Base-by-base conservation (phyloP, 2,329 filamentous ascomycete genomes). In the Truncatella angustata region DNA sequence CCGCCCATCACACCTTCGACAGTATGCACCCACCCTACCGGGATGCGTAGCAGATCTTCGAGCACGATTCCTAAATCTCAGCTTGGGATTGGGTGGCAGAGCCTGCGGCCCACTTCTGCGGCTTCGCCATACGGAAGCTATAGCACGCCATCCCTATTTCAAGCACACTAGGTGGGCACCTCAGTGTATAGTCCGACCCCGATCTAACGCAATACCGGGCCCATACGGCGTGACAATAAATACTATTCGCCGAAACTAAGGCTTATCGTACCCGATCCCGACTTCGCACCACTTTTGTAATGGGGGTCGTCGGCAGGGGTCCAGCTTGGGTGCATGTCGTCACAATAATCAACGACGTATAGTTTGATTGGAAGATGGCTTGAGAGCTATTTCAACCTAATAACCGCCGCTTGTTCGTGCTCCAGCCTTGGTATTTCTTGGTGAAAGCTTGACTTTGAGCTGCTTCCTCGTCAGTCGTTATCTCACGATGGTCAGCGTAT, bases 201-300 rank as follows among this genome's bases (percentile, higher is more conserved):
- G 7, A 32, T 16, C 5, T 57, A 54, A 55, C 56, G 56, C 55
- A 52, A 58, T 58, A 45, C 49, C 37, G 51, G 24, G 14, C 46
- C 52, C 49, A 46, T 48, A 55, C 56, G 53, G 49, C 56, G 56
- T 58, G 55, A 58, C 51, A 35, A 34, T 49, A 52, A 34, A 42
- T 26, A 52, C 23, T 20, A 46, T 34, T 55, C 52, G 54, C 37
- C 21, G 32, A n/a, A 24, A 40, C 14, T 4, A 30, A 47, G 1
- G 12, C 40, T 36, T 35, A 39, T 48, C 53, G 51, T 26, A 51
- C 4, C 16, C 36, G 49, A 5, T 49, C 28, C 34, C 46, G 43
- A 35, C 43, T 35, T 46, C 43, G 43, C 43, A 46, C 23, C 35
- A 21, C 12, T 24, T 24, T n/a, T 26, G 23, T 7, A n/a, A 43